Evolutionary conservation across 495 filamentous ascomycete genomes (phyloP).

Genomic region (Polyplosphaeria fusca): DNA sequence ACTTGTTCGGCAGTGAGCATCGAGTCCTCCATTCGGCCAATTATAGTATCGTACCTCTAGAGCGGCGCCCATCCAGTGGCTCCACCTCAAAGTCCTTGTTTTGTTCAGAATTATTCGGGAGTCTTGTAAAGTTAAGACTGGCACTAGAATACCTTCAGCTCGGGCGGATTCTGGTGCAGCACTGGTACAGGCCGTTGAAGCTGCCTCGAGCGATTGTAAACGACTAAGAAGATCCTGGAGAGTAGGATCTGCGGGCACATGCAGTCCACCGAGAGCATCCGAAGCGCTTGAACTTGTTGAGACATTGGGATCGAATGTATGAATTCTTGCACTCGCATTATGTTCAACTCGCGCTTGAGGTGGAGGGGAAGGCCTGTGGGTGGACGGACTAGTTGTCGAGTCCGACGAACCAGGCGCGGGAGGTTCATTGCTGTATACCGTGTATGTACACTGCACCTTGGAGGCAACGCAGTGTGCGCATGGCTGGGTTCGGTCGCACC

Average conservation of each 20-base stretch:
- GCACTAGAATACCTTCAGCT: neutral
- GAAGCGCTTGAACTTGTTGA: neutral
- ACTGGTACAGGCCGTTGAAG: neutral
- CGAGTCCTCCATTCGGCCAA: too few species aligned
- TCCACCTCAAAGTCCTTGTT: slow-evolving; percentile 45
- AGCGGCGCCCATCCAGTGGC: slow-evolving; percentile 44
- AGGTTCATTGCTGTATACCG: neutral
- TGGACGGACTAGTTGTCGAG: neutral
- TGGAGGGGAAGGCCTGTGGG: neutral
- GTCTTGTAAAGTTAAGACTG: slow-evolving; percentile 22
- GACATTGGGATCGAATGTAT: neutral
- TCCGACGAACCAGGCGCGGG: neutral
- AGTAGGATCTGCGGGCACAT: neutral
- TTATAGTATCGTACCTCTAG: slow-evolving; percentile 46
- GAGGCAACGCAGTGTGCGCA: neutral
- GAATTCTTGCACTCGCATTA: neutral
- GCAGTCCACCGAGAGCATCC: neutral
- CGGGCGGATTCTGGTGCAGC: neutral
- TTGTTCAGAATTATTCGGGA: slow-evolving; percentile 34
- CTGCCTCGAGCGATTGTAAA: too few species aligned
- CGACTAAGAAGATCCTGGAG: too few species aligned
- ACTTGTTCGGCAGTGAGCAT: too few species aligned
- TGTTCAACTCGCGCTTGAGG: neutral
- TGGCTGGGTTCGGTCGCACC: neutral
- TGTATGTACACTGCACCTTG: neutral